Percentiles rank a stretch among this genome's conserved stretches.
These are phyloP conservation scores for Ceratobasidium sp. DNA, from an alignment of 1,284 basidiomycete genomes.

Conservation along the genomic window DNA sequence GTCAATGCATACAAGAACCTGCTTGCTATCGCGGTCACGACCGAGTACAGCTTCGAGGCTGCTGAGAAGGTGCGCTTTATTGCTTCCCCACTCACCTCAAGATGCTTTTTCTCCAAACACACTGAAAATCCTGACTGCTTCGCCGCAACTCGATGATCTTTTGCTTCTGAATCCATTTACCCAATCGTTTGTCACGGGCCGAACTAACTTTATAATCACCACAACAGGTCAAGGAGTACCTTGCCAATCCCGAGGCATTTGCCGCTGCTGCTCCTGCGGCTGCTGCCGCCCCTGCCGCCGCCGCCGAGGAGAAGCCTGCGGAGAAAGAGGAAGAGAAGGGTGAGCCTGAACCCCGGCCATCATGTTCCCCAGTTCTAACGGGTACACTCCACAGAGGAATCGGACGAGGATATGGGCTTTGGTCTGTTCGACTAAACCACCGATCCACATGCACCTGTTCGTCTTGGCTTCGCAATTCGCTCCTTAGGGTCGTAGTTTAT, in stretches of 20 bases:
- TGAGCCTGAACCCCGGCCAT: slow-evolving; percentile 12
- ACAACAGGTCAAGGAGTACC: slow-evolving; percentile 87
- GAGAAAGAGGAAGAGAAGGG: slow-evolving; percentile 66
- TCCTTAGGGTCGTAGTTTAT: not conserved
- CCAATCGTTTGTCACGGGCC: slow-evolving; percentile 20
- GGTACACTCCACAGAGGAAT: slow-evolving; percentile 59
- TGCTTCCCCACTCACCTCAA: slow-evolving; percentile 42
- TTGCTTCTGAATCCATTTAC: slow-evolving; percentile 43
- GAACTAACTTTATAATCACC: slow-evolving; percentile 8
- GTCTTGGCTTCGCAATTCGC: not conserved
- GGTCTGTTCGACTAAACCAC: slow-evolving; percentile 48
- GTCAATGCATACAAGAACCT: slow-evolving; percentile 99
- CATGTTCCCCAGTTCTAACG: no score
- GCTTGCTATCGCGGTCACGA: slow-evolving; percentile 87
- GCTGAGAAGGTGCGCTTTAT: slow-evolving; percentile 78
- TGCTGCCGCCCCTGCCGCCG: slow-evolving; percentile 60
- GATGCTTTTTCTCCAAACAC: slow-evolving; percentile 57
- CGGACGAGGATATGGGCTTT: slow-evolving; percentile 72
- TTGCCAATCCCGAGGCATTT: slow-evolving; percentile 97
- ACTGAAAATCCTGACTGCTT: slow-evolving; percentile 83
- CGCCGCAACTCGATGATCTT: slow-evolving; percentile 55
- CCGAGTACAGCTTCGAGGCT: slow-evolving; percentile 95
- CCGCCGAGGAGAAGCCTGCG: slow-evolving; percentile 57
- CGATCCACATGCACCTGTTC: not conserved
- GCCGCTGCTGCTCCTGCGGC: slow-evolving; percentile 77